Evolutionary conservation across 257 asterid genomes (phyloP).

Genomic region (Nicotiana sylvestris): DNA sequence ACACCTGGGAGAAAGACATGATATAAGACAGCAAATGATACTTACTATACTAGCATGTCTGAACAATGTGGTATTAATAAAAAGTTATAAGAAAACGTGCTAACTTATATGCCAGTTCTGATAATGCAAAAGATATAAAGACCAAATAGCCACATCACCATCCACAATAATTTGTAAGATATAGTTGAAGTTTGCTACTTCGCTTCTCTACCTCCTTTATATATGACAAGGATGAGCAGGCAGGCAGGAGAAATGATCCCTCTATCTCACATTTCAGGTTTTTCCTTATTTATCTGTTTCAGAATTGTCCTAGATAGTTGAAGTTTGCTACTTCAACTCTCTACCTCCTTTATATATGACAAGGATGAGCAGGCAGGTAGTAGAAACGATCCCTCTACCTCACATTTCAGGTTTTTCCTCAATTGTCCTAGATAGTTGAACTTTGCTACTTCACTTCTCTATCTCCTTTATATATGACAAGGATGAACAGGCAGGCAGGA

Average conservation of each 20-base stretch:
- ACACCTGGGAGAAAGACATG: slow-evolving; percentile 43
- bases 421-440: not conserved
- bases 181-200: not conserved
- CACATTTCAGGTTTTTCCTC: not conserved
- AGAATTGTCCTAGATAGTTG: not conserved
- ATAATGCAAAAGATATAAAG: not conserved
- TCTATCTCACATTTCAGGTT: not conserved
- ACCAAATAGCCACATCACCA: not conserved
- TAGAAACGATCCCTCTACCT: not conserved
- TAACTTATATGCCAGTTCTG: not conserved
- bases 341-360: not conserved
- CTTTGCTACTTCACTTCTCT: not conserved
- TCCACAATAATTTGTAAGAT: not conserved
- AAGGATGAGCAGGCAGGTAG: not conserved
- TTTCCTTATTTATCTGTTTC: not conserved
- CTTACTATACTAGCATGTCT: not conserved
- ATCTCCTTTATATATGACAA: too few relatives aligned
- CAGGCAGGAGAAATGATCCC: not conserved
- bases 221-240: not conserved
- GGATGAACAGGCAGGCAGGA: not conserved
- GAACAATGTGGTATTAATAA: not conserved
- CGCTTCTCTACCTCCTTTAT: not conserved
- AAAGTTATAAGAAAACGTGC: not conserved
- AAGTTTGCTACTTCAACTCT: not conserved
- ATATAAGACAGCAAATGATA: not conserved